phyloP scores from a whole-genome alignment of 2,329 filamentous ascomycete species.

The Tricladium varicosporioides region DNA sequence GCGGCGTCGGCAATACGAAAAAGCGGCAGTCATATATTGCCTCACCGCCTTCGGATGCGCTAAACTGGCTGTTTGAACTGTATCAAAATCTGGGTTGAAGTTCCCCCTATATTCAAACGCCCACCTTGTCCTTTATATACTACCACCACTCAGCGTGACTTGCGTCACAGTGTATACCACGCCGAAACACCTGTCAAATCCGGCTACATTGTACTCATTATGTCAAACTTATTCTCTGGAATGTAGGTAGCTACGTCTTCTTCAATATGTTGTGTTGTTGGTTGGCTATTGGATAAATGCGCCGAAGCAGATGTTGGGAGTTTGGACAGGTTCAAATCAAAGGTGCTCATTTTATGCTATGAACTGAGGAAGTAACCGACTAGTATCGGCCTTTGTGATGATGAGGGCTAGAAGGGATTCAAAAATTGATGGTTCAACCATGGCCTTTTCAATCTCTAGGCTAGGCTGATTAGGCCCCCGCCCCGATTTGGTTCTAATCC shows the following conservation, averaged over 20 bases:
- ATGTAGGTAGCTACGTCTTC: constrained; percentile 30
- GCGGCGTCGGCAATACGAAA: background rate
- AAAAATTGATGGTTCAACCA: too few species aligned
- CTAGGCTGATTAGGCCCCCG: too few species aligned
- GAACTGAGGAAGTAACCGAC: too few species aligned
- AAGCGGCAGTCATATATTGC: background rate
- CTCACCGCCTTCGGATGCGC: background rate
- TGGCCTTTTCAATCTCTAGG: too few species aligned
- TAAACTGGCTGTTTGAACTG: background rate
- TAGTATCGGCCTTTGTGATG: too few species aligned
- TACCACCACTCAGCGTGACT: background rate
- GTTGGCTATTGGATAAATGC: background rate
- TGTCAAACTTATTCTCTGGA: constrained; percentile 37
- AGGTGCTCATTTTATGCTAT: too few species aligned
- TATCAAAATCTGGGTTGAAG: background rate
- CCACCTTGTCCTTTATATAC: background rate
- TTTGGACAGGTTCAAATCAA: background rate
- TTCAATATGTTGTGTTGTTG: constrained; percentile 3
- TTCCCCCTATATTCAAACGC: background rate
- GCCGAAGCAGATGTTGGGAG: too few species aligned
- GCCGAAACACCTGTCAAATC: background rate
- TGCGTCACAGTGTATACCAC: background rate
- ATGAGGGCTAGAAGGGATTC: too few species aligned
- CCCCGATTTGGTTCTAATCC: too few species aligned
- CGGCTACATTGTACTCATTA: constrained; percentile 12